Conservation (phyloP, 306 rosid genomes). For the Macrotyloma uniflorum region DNA sequence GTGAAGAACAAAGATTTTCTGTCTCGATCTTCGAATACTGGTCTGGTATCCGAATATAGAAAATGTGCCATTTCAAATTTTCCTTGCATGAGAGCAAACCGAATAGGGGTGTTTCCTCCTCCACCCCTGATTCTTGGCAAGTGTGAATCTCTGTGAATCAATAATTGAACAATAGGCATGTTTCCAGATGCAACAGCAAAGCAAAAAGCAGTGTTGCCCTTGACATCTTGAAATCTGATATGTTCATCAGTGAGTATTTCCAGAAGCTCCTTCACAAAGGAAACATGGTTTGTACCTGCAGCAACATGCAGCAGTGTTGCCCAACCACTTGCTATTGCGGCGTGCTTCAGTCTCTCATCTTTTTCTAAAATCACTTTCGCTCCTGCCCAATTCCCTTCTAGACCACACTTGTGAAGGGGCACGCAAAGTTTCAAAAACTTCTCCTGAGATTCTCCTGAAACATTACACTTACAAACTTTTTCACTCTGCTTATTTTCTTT, state of each 20-base stretch:
- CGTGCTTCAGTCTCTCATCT: background rate
- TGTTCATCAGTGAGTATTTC: background rate
- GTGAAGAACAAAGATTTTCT: slow-evolving; percentile 28
- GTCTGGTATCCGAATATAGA: background rate
- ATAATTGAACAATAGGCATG: background rate
- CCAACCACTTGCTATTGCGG: slow-evolving; percentile 29
- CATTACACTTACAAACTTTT: background rate
- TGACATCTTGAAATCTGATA: slow-evolving; percentile 9
- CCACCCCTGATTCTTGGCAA: slow-evolving; percentile 26
- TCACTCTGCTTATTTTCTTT: too few species aligned
- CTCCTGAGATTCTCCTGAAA: slow-evolving; percentile 27
- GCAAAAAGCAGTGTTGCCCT: slow-evolving; percentile 43
- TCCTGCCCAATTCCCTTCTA: slow-evolving; percentile 39
- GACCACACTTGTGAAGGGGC: slow-evolving; percentile 41
- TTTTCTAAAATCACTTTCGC: background rate
- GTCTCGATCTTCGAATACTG: background rate
- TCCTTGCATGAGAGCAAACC: slow-evolving; percentile 47
- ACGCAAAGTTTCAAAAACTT: slow-evolving; percentile 28
- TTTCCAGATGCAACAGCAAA: slow-evolving; percentile 43
- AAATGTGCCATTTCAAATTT: slow-evolving; percentile 26
- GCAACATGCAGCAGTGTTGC: slow-evolving; percentile 43
- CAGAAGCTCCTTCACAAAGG: slow-evolving; percentile 28
- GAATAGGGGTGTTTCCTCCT: slow-evolving; percentile 24
- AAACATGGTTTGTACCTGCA: slow-evolving; percentile 12
- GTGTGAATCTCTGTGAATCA: background rate